These are phyloP conservation scores for Proliferodiscus dingleyae DNA, from an alignment of 2,329 filamentous ascomycete genomes.

Conservation along the genomic window DNA sequence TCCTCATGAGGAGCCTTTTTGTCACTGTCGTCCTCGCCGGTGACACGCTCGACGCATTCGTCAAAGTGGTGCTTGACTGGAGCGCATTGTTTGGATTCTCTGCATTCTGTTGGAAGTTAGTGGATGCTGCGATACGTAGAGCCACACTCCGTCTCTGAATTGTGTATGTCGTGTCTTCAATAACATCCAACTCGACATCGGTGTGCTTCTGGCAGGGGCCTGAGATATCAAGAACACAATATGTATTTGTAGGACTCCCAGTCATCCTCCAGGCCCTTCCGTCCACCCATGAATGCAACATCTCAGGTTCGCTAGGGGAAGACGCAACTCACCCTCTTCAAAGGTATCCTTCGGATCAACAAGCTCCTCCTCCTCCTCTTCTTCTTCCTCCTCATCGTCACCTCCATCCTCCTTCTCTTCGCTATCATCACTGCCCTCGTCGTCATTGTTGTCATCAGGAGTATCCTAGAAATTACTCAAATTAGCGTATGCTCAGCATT, in stretches of 20 bases:
- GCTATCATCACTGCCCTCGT: constrained; percentile 39
- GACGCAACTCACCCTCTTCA: constrained; percentile 74
- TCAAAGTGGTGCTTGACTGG: constrained; percentile 97
- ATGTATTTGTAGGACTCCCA: neutral
- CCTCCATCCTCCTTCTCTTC: constrained; percentile 44
- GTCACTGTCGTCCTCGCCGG: constrained; percentile 59
- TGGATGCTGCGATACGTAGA: constrained; percentile 12
- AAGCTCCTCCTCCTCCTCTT: constrained; percentile 68
- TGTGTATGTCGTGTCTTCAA: too few species aligned
- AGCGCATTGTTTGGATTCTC: constrained; percentile 77
- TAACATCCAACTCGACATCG: too few species aligned
- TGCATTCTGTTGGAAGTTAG: constrained; percentile 64
- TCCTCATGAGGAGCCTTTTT: constrained; percentile 78
- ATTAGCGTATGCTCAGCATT: too few species aligned
- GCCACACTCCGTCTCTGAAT: neutral
- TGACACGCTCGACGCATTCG: constrained; percentile 94
- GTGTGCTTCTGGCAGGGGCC: neutral
- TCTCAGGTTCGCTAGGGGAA: too few species aligned
- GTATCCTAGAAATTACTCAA: too few species aligned
- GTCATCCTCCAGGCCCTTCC: neutral
- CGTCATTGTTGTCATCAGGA: constrained; percentile 20
- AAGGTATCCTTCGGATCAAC: constrained; percentile 83
- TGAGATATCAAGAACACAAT: neutral
- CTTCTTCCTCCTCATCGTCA: constrained; percentile 51
- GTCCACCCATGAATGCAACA: neutral